Base-by-base conservation (phyloP, 352 stramenopile species). In the Globisporangium solare region DNA sequence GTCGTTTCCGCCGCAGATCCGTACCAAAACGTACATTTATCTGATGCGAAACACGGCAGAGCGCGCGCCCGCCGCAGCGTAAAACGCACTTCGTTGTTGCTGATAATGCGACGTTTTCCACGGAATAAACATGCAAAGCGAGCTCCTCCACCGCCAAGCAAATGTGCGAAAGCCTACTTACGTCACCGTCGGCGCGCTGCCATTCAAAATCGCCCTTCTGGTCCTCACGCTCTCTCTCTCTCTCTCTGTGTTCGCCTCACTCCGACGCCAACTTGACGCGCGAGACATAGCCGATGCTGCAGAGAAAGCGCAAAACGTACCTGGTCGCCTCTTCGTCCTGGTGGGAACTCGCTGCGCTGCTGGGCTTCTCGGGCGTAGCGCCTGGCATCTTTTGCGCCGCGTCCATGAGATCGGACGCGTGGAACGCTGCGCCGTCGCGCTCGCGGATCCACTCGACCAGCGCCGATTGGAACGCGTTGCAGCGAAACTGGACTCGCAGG, bases 381-480 rank as follows among this genome's bases (percentile, higher is more conserved):
- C 27, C 27, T 11, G 27, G 27, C 27, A 35, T 35, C 5, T 35
- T 35, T 35, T 35, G 27, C 27, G 27, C 27, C 27, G 27, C 27
- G 6, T 35, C 27, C 27, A 35, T 35, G 5, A 35, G 27, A 35
- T 61, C 55, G 1, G 55, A 54, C 6, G 20, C 39, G 20, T 54
- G 46, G 37, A 61, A 61, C 2, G 17, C 17, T 10, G 47, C 31
- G 27, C 55, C 46, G n/a, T 32, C 6, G 37, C 27, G 49, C 61
- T 39, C 55, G 51, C 76, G 77, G 1, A 88, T 54, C 77, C 77
- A 90, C 37, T 90, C 74, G 8, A 90, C 35, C 54, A 88, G 32
- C 17, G 42, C 70, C 0, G 67, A 57, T 47, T 90, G 77, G 14
- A 74, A 54, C 24, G 49, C 18, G 24, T 68, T 77, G 55, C 77